A percentile compares a stretch with the other conserved stretches of the same genome.
phyloP scores from a whole-genome alignment of 73 alveolate genomes.

The Paramecium tetraurelia region DNA sequence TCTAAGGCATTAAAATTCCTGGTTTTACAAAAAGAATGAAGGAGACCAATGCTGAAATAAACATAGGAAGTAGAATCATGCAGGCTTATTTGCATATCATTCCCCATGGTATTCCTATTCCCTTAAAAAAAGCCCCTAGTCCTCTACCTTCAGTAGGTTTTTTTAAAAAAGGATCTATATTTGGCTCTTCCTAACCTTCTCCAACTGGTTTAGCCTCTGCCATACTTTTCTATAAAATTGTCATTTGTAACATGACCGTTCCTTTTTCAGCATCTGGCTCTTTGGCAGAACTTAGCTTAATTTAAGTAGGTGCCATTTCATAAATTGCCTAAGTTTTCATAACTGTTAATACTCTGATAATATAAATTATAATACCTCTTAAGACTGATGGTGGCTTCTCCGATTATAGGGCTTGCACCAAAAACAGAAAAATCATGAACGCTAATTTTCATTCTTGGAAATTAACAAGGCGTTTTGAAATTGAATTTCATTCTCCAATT shows the following conservation, averaged over 20 bases:
- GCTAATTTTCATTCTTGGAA: slow-evolving; percentile 86
- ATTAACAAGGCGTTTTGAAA: slow-evolving; percentile 82
- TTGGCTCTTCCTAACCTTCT: slow-evolving; percentile 96
- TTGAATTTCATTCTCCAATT: slow-evolving; percentile 77
- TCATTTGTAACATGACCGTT: slow-evolving; percentile 62
- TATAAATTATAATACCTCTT: slow-evolving; percentile 41
- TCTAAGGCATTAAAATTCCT: slow-evolving; percentile 50
- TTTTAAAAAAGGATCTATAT: slow-evolving; percentile 83
- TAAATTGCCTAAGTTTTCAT: slow-evolving; percentile 74
- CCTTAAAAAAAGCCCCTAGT: slow-evolving; percentile 78
- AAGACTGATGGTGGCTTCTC: slow-evolving; percentile 73
- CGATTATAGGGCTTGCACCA: slow-evolving; percentile 72
- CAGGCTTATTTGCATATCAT: slow-evolving; percentile 53
- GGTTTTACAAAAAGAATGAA: slow-evolving; percentile 61
- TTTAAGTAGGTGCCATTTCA: slow-evolving; percentile 72
- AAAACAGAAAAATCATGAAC: slow-evolving; percentile 83
- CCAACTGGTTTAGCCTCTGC: slow-evolving; percentile 79
- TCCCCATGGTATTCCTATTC: slow-evolving; percentile 69
- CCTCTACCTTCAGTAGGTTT: slow-evolving; percentile 94
- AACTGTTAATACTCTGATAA: slow-evolving; percentile 63
- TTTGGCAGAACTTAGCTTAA: slow-evolving; percentile 66
- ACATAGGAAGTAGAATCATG: slow-evolving; percentile 14
- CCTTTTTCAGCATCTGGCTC: slow-evolving; percentile 70
- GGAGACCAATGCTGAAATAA: slow-evolving; percentile 20
- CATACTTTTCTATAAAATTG: slow-evolving; percentile 64